These are phyloP conservation scores for Pseudotsuga menziesii DNA, from an alignment of 75 land plant genomes.

Conservation along the genomic window DNA sequence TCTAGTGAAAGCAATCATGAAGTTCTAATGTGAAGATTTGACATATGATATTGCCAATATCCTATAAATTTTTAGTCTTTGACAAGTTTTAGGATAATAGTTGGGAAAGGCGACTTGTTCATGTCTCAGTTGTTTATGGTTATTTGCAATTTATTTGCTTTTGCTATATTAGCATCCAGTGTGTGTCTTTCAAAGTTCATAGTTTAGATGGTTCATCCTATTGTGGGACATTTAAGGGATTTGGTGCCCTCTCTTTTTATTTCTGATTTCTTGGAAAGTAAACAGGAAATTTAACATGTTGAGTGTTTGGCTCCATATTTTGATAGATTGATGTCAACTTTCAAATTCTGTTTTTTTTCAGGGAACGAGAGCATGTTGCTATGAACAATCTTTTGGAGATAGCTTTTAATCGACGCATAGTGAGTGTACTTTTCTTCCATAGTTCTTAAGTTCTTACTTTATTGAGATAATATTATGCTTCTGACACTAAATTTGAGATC, in stretches of 20 bases:
- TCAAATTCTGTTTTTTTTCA: constrained; percentile 17
- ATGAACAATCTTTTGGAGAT: constrained; percentile 59
- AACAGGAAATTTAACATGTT: background rate
- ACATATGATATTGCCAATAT: background rate
- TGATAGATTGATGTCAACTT: background rate
- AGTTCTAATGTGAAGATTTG: background rate
- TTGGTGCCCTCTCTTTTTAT: background rate
- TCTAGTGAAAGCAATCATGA: background rate
- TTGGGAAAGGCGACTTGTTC: background rate
- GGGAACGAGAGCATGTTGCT: constrained; percentile 65
- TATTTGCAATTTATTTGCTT: background rate
- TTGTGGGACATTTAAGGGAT: background rate
- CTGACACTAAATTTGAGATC: background rate
- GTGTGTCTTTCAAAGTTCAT: background rate
- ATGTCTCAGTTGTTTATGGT: background rate
- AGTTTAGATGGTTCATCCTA: background rate
- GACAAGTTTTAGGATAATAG: background rate
- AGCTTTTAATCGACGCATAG: constrained; percentile 67
- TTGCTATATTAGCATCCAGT: background rate
- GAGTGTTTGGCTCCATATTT: background rate
- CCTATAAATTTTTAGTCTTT: background rate
- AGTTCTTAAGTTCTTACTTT: background rate
- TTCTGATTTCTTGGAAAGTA: background rate
- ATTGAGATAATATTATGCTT: background rate
- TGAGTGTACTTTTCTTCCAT: constrained; percentile 15